Base-by-base conservation (phyloP, 352 stramenopile species). In the Pythium volutum region DNA sequence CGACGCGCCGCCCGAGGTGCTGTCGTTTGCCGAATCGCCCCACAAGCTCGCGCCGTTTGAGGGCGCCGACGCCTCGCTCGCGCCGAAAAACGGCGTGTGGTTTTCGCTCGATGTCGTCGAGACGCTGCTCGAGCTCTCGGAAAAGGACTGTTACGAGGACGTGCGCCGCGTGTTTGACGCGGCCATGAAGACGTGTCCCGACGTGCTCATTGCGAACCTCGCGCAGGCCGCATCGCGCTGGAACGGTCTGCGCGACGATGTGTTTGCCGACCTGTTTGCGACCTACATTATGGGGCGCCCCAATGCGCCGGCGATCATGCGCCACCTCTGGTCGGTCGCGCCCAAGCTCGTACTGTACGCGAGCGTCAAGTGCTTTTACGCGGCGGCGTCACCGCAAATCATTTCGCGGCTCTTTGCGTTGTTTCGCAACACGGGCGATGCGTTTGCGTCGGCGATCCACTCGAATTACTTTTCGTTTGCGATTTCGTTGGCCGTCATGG, bases 381-480 rank as follows among this genome's bases (percentile, higher is more conserved):
- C 81, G 2, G 81, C 83, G 8, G 86, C 81, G 43, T 85, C 83
- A 11, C 81, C 86, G 18, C 77, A 92, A 56, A 92, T 93, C 43
- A 81, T 95, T 18, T 88, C 79, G 29, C 77, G 86, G 18, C 66
- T 95, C 2, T 95, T 95, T 59, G 82, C 84, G 46, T 64, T 95
- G 18, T 92, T 93, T 53, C 81, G 84, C 36, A 93, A 90, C 67
- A 95, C 86, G 12, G 84, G 83, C 50, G 86, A 95, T 49, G 67
- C 86, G 11, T 93, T 93, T 49, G 77, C 81, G 2, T 88, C 81
- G 20, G 79, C 82, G 51, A 91, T 95, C 53, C 80, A 93, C 67
- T 93, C 84, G 53, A 93, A 95, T 72, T 95, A 93, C 54, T 95
- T 91, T 55, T 93, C 86, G 63, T 93, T 95, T 71, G 84, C 82